Conservation (phyloP, 192 early-diverging fungal species). For the Kickxella alabastrina region DNA sequence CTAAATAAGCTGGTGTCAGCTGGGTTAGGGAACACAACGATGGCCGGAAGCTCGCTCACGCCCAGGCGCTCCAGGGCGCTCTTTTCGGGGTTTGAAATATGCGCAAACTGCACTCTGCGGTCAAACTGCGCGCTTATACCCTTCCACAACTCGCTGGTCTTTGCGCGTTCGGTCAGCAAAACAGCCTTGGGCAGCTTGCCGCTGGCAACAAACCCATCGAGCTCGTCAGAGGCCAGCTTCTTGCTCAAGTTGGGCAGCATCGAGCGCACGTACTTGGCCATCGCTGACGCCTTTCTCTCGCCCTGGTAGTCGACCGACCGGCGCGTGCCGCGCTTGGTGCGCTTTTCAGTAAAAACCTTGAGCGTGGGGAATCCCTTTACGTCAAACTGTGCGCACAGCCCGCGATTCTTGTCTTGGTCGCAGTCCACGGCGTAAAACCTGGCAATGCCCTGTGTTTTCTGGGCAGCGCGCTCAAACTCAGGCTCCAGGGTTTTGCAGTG, state of each 20-base stretch:
- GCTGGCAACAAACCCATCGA: constrained; percentile 57
- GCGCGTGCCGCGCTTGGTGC: constrained; percentile 56
- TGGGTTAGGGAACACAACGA: constrained; percentile 61
- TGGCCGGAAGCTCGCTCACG: constrained; percentile 61
- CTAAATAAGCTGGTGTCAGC: constrained; percentile 37
- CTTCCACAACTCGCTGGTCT: constrained; percentile 78
- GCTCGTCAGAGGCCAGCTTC: constrained; percentile 8
- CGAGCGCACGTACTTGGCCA: constrained; percentile 67
- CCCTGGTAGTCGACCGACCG: constrained; percentile 75
- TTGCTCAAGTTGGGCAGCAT: constrained; percentile 57
- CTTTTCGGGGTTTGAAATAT: constrained; percentile 57
- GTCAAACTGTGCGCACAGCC: constrained; percentile 70
- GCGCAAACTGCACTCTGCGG: constrained; percentile 66
- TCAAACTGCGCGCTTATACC: constrained; percentile 76
- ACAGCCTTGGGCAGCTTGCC: constrained; percentile 63
- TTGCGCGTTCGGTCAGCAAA: constrained; percentile 74
- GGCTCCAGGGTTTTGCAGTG: constrained; percentile 86
- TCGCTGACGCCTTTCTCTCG: constrained; percentile 75
- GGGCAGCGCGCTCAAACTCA: constrained; percentile 85
- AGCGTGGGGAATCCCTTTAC: constrained; percentile 94
- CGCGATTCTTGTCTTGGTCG: constrained; percentile 74
- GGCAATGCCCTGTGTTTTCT: constrained; percentile 76
- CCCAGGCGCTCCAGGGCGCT: constrained; percentile 55
- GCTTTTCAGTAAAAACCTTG: constrained; percentile 78
- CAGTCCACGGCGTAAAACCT: constrained; percentile 90